Percentiles rank a stretch among this genome's conserved stretches.
Conservation (phyloP, 2,329 filamentous ascomycete species). For the Paecilomyces sp. region DNA sequence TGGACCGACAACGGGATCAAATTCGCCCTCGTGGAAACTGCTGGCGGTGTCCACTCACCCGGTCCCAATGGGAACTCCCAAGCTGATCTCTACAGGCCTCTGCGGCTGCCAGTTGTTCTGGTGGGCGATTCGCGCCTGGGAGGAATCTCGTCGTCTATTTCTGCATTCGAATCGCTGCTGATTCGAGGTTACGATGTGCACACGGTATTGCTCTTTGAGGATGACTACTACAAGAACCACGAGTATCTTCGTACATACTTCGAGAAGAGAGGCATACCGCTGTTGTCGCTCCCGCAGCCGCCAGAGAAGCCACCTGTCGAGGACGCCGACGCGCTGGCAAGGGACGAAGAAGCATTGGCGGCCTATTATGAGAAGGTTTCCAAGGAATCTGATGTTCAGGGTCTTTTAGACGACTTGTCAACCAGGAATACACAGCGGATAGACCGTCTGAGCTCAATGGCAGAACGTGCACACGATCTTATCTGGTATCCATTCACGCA, state of each 20-base stretch:
- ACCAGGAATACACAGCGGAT: slow-evolving; percentile 51
- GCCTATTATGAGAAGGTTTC: slow-evolving; percentile 53
- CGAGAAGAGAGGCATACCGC: slow-evolving; percentile 48
- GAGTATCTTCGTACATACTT: slow-evolving; percentile 65
- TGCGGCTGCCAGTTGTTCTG: slow-evolving; percentile 66
- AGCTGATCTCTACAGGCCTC: slow-evolving; percentile 67
- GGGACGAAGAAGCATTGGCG: slow-evolving; percentile 40
- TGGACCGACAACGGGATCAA: slow-evolving; percentile 34
- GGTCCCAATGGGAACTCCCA: slow-evolving; percentile 69
- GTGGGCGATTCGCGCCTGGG: slow-evolving; percentile 70
- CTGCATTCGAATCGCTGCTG: slow-evolving; percentile 69
- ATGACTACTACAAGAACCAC: slow-evolving; percentile 60
- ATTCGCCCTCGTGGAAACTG: slow-evolving; percentile 71
- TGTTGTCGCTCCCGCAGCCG: slow-evolving; percentile 53
- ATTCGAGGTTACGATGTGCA: slow-evolving; percentile 74
- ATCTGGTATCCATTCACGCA: slow-evolving; percentile 91
- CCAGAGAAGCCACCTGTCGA: slow-evolving; percentile 37
- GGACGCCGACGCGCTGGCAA: slow-evolving; percentile 23
- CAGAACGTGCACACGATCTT: slow-evolving; percentile 50
- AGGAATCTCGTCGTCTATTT: slow-evolving; percentile 73
- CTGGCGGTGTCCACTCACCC: slow-evolving; percentile 74
- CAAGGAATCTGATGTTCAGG: slow-evolving; percentile 30
- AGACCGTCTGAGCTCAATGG: slow-evolving; percentile 54
- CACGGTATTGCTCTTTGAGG: slow-evolving; percentile 61
- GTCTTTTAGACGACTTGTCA: slow-evolving; percentile 47